Percentiles rank a stretch among this genome's conserved stretches.
Evolutionary conservation across 2,329 filamentous ascomycete species (phyloP).

Genomic region (Microdochium trichocladiopsis): DNA sequence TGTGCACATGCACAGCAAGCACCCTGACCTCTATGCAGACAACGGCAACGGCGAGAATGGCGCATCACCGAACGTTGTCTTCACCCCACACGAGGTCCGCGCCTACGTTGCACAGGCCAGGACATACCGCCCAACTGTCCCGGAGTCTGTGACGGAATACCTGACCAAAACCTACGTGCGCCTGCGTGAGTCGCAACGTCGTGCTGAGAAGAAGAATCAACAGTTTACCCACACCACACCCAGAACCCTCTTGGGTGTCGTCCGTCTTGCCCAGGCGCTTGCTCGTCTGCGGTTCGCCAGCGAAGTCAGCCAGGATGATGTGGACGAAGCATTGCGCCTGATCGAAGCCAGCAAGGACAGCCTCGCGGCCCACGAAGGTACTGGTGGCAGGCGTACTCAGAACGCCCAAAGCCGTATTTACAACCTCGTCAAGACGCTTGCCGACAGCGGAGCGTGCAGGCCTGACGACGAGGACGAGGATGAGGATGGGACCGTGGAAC

Average conservation of each 20-base stretch:
- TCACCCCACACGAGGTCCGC: slow-evolving; percentile 86
- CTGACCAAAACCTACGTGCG: slow-evolving; percentile 95
- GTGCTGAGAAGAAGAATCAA: slow-evolving; percentile 83
- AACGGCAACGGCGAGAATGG: slow-evolving; percentile 39
- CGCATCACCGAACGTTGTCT: slow-evolving; percentile 53
- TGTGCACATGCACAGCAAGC: slow-evolving; percentile 93
- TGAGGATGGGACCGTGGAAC: slow-evolving; percentile 45
- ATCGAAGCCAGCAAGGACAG: slow-evolving; percentile 92
- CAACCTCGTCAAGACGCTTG: slow-evolving; percentile 83
- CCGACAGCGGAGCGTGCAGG: slow-evolving; percentile 78
- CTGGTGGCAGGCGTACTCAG: slow-evolving; percentile 54
- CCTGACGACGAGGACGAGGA: slow-evolving; percentile 55
- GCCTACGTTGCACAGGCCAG: slow-evolving; percentile 93
- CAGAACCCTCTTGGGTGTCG: slow-evolving; percentile 84
- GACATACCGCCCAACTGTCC: slow-evolving; percentile 80
- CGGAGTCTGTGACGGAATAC: slow-evolving; percentile 84
- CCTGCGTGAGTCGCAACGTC: slow-evolving; percentile 85
- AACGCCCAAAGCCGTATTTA: slow-evolving; percentile 89
- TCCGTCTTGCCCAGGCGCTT: slow-evolving; percentile 89
- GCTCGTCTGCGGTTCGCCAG: slow-evolving; percentile 86
- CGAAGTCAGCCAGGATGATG: slow-evolving; percentile 81
- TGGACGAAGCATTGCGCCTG: slow-evolving; percentile 87
- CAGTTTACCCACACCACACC: slow-evolving; percentile 92
- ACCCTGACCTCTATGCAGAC: slow-evolving; percentile 61
- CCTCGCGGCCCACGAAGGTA: slow-evolving; percentile 62